phyloP scores from a whole-genome alignment of 169 alveolate genomes.

The Amoebophrya sp. region DNA sequence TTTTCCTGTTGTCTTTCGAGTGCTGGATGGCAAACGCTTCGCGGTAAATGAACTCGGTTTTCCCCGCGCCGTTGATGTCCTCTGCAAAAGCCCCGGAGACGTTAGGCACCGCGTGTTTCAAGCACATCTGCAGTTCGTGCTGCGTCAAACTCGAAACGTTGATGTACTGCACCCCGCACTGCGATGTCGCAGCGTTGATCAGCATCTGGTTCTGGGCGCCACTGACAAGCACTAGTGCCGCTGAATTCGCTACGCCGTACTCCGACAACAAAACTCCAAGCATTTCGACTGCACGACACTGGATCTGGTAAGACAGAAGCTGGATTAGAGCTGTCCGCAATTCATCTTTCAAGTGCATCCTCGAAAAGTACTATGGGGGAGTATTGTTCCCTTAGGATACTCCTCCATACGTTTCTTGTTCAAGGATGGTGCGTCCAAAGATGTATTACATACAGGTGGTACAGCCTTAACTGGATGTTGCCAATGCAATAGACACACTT shows the following conservation, averaged over 20 bases:
- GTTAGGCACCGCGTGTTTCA: neutral
- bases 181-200: neutral
- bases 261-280: neutral
- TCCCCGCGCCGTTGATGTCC: neutral
- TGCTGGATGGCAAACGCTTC: neutral
- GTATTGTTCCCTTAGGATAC: too few relatives aligned
- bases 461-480: too few relatives aligned
- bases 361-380: too few relatives aligned
- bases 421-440: too few relatives aligned
- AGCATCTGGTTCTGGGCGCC: neutral
- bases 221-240: neutral
- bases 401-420: too few relatives aligned
- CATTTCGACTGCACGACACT: neutral
- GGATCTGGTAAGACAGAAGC: neutral
- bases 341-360: too few relatives aligned
- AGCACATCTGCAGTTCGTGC: neutral
- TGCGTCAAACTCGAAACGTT: neutral
- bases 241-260: neutral
- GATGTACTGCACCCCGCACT: constrained; percentile 1
- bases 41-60: neutral
- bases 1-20: neutral
- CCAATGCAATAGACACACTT: neutral
- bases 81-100: neutral
- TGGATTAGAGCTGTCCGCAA: too few relatives aligned
- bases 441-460: too few relatives aligned